These are phyloP conservation scores for Apocynum venetum DNA, from an alignment of 257 asterid species.

Conservation along the genomic window DNA sequence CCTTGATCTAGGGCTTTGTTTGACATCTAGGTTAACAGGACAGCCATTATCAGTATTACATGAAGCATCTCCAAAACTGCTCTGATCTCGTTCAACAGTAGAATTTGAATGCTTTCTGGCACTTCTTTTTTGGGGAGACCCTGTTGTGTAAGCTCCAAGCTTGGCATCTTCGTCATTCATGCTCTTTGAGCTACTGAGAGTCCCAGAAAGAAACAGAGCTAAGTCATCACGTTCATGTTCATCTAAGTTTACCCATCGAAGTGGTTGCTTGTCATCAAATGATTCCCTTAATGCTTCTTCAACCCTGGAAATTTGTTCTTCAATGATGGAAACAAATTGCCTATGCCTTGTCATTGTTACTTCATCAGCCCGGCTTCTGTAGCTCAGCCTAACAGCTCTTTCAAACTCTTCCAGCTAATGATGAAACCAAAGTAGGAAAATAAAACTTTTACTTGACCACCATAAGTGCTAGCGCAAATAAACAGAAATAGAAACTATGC, in stretches of 20 bases:
- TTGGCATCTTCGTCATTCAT: slow-evolving; percentile 29
- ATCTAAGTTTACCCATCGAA: slow-evolving; percentile 73
- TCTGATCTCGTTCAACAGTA: slow-evolving; percentile 22
- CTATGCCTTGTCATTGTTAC: slow-evolving; percentile 59
- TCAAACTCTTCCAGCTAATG: slow-evolving; percentile 88
- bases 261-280: slow-evolving; percentile 46
- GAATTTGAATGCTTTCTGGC: slow-evolving; percentile 19
- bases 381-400: slow-evolving; percentile 72
- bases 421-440: slow-evolving; percentile 4
- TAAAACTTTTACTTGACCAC: slow-evolving; percentile 10
- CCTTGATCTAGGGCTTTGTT: slow-evolving; percentile 22
- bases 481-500: neutral
- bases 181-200: slow-evolving; percentile 26
- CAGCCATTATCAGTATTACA: slow-evolving; percentile 19
- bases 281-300: slow-evolving; percentile 61
- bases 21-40: slow-evolving; percentile 27
- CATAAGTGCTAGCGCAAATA: neutral
- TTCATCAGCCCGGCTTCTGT: slow-evolving; percentile 59
- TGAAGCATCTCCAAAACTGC: slow-evolving; percentile 24
- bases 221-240: slow-evolving; percentile 70
- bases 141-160: slow-evolving; percentile 17
- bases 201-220: slow-evolving; percentile 75
- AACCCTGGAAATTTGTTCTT: slow-evolving; percentile 58
- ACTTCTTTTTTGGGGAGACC: slow-evolving; percentile 30
- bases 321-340: slow-evolving; percentile 65